Evolutionary conservation across 1,284 basidiomycete species (phyloP).

Genomic region (Neonothopanus nambi): DNA sequence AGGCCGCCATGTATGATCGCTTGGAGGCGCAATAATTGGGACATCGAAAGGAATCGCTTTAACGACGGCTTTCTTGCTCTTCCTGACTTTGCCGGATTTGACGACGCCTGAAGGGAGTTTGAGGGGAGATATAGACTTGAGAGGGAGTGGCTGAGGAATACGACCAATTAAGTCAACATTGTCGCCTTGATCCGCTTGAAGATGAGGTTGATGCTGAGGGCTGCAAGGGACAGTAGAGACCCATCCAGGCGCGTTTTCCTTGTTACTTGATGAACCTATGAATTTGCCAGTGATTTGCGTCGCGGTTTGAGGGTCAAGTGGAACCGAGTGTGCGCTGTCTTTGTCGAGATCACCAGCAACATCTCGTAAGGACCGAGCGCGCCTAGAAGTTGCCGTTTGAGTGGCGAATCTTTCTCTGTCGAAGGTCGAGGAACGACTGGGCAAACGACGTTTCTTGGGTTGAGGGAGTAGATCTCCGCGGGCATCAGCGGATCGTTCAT

Average conservation of each 20-base stretch:
- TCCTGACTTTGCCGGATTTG: neutral
- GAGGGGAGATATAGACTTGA: neutral
- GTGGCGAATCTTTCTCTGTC: neutral
- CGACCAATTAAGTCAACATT: neutral
- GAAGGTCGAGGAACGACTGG: neutral
- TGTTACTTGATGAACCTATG: neutral
- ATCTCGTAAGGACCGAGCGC: neutral
- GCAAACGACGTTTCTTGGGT: conserved; percentile 4
- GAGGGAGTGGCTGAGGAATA: conserved; percentile 5
- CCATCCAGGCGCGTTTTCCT: conserved; percentile 3
- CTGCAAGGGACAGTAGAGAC: conserved; percentile 13
- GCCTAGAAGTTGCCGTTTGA: neutral
- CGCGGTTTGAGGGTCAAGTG: neutral
- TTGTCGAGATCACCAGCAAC: neutral
- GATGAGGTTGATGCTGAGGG: conserved; percentile 1
- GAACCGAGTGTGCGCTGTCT: neutral
- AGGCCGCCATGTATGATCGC: conserved; percentile 30
- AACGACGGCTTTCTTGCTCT: neutral
- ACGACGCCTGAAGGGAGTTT: neutral
- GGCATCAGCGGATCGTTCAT: neutral
- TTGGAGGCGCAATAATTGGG: conserved; percentile 57
- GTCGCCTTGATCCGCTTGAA: neutral
- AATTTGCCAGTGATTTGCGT: neutral
- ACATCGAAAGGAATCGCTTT: conserved; percentile 24
- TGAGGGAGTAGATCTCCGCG: neutral